Base-by-base conservation (phyloP, 2,329 filamentous ascomycete genomes). In the Alternaria sp. region DNA sequence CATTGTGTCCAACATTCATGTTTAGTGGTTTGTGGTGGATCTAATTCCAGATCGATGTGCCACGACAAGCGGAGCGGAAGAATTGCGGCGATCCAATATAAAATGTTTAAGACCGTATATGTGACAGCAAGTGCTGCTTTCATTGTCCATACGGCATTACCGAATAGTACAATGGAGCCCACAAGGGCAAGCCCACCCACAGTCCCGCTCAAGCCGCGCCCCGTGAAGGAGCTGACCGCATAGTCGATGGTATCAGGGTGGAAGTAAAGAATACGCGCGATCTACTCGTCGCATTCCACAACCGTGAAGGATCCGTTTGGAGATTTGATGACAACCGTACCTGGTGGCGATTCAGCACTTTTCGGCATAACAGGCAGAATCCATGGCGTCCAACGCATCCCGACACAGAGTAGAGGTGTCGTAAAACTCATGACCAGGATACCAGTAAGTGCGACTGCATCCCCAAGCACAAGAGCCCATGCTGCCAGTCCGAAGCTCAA, bases 121-220 rank as follows among this genome's bases (percentile, higher is more conserved):
- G 37, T 46, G 26, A 46, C 49, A 28, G 30, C 47, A 10, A 60
- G 49, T 20, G 57, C 57, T 30, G 57, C 49, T 23, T 60, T 55
- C 18, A 55, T 60, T 3, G 57, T 60, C 57, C 49, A 60, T 5
- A 33, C 28, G 5, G 57, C 57, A 33, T 54, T 60, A 2, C 57
- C 44, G 25, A 54, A 60, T 1, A 60, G 57, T n/a, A 60, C 47
- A n/a, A 60, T 25, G 28, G 20, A 46, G 20, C 44, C 44, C 6
- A 46, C 44, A 23, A 46, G 44, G 0, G 44, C 23, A 2, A 46
- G 20, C 8, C 44, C 44, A 15, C 44, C 44, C 2, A 23, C 20
- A 2, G 20, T 46, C 1, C 44, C 20, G 20, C 6, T 46, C 12
- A 46, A 9, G 12, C 44, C 44, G 7, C 44, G 44, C 6, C 43